Evolutionary conservation across 495 filamentous ascomycete genomes (phyloP).

Genomic region (Neurospora intermedia): DNA sequence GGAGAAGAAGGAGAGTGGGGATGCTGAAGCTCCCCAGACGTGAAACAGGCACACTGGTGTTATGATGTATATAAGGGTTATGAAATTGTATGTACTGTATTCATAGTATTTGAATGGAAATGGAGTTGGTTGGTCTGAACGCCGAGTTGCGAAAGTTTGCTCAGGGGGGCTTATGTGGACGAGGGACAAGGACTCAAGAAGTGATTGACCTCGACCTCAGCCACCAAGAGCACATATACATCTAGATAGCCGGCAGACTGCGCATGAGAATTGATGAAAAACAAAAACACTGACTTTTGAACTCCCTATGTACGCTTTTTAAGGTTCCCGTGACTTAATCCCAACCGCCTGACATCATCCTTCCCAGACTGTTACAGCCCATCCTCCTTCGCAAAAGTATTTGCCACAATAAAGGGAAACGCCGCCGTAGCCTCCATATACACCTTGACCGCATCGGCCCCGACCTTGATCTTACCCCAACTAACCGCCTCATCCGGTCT

Average conservation of each 20-base stretch:
- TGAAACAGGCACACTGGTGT: neutral
- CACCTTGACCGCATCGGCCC: conserved; percentile 82
- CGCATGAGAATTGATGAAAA: neutral
- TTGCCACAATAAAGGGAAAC: conserved; percentile 90
- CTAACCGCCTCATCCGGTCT: conserved; percentile 93
- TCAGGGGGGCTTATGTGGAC: neutral
- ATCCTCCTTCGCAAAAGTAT: conserved; percentile 67
- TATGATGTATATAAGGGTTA: neutral
- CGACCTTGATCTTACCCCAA: conserved; percentile 94
- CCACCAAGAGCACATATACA: neutral
- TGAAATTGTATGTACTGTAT: neutral
- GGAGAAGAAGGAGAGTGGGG: neutral
- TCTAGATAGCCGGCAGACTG: neutral
- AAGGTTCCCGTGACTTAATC: neutral
- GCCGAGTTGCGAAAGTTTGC: neutral
- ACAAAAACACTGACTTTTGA: neutral
- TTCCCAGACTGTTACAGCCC: neutral
- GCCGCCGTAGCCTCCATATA: conserved; percentile 86
- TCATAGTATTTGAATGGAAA: neutral
- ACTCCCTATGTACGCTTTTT: neutral
- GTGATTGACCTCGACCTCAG: neutral
- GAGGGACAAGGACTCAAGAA: neutral
- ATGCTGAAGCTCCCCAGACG: neutral
- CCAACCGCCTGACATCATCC: neutral
- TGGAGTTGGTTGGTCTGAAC: neutral